Conservation (phyloP, 1,284 basidiomycete species). For the Cystobasidium slooffiae region DNA sequence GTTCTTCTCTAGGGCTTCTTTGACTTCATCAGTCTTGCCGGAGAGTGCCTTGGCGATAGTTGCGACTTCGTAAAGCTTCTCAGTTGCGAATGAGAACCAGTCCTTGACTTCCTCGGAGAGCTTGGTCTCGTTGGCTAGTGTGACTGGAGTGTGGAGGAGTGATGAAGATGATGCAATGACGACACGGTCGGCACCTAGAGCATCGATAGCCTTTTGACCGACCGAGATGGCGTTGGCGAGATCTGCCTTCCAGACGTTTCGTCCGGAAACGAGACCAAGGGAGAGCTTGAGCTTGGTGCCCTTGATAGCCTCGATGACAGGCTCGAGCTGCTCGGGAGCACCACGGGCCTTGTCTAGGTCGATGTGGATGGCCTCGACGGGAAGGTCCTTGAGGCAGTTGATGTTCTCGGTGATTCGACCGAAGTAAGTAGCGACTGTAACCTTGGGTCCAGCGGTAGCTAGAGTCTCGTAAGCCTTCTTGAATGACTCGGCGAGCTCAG, state of each 20-base stretch:
- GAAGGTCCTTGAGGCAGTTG: slow-evolving; percentile 87
- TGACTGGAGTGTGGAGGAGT: slow-evolving; percentile 97
- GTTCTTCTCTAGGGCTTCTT: slow-evolving; percentile 77
- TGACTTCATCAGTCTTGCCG: slow-evolving; percentile 74
- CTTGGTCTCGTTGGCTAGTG: slow-evolving; percentile 89
- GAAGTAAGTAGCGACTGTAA: slow-evolving; percentile 94
- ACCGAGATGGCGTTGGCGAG: slow-evolving; percentile 80
- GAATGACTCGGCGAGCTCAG: slow-evolving; percentile 80
- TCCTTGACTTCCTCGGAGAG: slow-evolving; percentile 88
- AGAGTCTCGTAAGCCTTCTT: slow-evolving; percentile 81
- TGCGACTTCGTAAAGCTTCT: slow-evolving; percentile 93
- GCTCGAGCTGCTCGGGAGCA: slow-evolving; percentile 79
- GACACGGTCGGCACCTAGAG: slow-evolving; percentile 83
- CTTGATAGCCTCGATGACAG: slow-evolving; percentile 82
- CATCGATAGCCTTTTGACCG: slow-evolving; percentile 81
- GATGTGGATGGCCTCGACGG: slow-evolving; percentile 91
- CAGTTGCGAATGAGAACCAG: slow-evolving; percentile 98
- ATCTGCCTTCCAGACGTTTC: slow-evolving; percentile 99
- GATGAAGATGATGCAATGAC: slow-evolving; percentile 96
- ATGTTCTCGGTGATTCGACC: slow-evolving; percentile 93
- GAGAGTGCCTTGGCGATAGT: slow-evolving; percentile 81
- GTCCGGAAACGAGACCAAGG: slow-evolving; percentile 94
- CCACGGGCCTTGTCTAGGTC: slow-evolving; percentile 83
- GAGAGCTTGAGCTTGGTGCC: slow-evolving; percentile 80
- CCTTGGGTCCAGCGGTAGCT: slow-evolving; percentile 76